Percentiles rank a stretch among this genome's conserved stretches.
These are phyloP conservation scores for Blastomyces parvus DNA, from an alignment of 2,329 filamentous ascomycete species.

Conservation along the genomic window DNA sequence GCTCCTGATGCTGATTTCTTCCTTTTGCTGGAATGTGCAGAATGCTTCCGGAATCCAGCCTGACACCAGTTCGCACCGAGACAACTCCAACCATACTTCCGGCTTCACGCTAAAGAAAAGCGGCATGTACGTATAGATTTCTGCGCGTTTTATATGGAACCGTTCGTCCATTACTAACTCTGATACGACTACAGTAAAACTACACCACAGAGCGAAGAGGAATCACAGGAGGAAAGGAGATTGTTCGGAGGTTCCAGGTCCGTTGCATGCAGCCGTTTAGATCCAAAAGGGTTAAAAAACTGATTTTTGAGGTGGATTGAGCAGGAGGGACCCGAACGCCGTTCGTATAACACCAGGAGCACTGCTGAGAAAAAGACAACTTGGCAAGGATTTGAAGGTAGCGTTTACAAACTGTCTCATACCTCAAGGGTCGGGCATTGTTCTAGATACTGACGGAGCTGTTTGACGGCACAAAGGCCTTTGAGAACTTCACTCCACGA, in stretches of 20 bases:
- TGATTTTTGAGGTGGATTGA: neutral
- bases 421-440: neutral
- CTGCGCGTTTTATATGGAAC: neutral
- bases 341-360: conserved; percentile 3
- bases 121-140: neutral
- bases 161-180: neutral
- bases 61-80: neutral
- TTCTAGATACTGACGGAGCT: neutral
- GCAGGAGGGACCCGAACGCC: conserved; percentile 3
- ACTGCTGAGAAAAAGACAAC: neutral
- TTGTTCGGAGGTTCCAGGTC: conserved; percentile 10
- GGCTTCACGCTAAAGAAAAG: neutral
- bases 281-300: neutral
- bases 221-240: conserved; percentile 12
- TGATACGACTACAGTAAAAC: neutral
- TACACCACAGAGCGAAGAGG: neutral
- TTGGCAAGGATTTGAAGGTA: conserved; percentile 2
- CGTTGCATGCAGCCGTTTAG: neutral
- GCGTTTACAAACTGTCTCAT: neutral
- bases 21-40: neutral
- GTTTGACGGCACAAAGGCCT: neutral
- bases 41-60: neutral
- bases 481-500: neutral
- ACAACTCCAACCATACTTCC: neutral
- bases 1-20: neutral